Base-by-base conservation (phyloP, 2,329 filamentous ascomycete genomes). In the Venturiaceae sp. region DNA sequence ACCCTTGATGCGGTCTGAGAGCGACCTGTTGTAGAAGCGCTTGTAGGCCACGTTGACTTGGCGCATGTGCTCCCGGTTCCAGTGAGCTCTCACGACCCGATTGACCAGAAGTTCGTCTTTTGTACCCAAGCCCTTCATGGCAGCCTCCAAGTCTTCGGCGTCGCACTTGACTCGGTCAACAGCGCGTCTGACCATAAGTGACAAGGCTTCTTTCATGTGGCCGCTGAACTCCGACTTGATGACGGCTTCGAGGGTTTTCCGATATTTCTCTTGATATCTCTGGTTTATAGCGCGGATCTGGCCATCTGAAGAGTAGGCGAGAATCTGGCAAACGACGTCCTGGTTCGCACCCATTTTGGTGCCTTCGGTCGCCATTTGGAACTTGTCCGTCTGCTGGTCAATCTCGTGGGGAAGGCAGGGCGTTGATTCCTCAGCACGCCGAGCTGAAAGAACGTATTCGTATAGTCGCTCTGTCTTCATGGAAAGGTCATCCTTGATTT, bases 391-490 rank as follows among this genome's bases (percentile, higher is more conserved):
- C 16, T 61, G 33, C 19, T 34, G 52, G 32, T 61, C 60, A 30
- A 61, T 58, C 47, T 61, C 53, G 19, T 61, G 60, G 30, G 85
- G 88, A 54, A 86, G 80, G 2, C 94, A 80, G 0, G 88, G 90
- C 0, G 82, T 79, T 2, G 83, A 83, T 63, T 97, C 92, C 68
- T 96, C 91, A 37, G 84, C 82, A 39, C 91, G 83, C 54, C 80
- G 83, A 2, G 85, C 90, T 33, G 83, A 79, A 41, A 95, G 77
- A 26, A 96, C 86, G 72, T 94, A 88, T 70, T 88, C 76, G 74
- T 96, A 97, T 65, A 96, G 84, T 21, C 85, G 78, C 69, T 92
- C 85, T 0, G 92, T 96, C 74, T 94, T 94, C 71, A 88, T 82
- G 64, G 87, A 92, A 21, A 97, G 76, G 64, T 97, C 92, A 21